A percentile compares a stretch with the other conserved stretches of the same genome.
Conservation (phyloP, 495 filamentous ascomycete species). For the Tuber aestivum region DNA sequence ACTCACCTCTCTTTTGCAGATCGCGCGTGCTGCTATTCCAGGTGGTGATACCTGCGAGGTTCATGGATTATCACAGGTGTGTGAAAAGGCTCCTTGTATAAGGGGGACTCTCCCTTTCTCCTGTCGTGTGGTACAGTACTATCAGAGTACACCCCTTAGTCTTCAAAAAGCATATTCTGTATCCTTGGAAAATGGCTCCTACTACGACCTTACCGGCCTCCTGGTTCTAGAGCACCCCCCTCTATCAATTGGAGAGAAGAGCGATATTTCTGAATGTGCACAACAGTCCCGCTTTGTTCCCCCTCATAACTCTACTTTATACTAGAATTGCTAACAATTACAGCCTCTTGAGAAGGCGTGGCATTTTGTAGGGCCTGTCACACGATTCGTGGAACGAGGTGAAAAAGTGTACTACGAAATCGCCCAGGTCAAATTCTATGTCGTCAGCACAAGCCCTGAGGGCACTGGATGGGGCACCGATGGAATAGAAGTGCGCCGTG, state of each 20-base stretch:
- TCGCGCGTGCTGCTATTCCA: background rate
- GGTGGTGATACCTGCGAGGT: background rate
- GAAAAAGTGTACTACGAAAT: slow-evolving; percentile 53
- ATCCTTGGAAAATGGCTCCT: background rate
- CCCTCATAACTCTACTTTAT: background rate
- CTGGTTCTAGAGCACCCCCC: slow-evolving; percentile 45
- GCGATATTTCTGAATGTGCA: slow-evolving; percentile 53
- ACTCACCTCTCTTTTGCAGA: background rate
- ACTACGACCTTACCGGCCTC: slow-evolving; percentile 46
- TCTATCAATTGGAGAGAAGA: slow-evolving; percentile 51
- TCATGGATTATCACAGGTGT: background rate
- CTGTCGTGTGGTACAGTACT: background rate
- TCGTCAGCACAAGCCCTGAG: slow-evolving; percentile 44
- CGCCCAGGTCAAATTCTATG: slow-evolving; percentile 50
- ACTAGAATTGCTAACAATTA: slow-evolving; percentile 28
- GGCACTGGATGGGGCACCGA: slow-evolving; percentile 42
- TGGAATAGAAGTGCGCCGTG: slow-evolving; percentile 46
- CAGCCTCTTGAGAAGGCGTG: slow-evolving; percentile 47
- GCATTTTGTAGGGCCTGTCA: slow-evolving; percentile 59
- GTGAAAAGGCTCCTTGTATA: background rate
- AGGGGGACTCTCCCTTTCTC: background rate
- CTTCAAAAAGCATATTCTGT: background rate
- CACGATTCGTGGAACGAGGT: slow-evolving; percentile 48
- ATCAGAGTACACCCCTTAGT: background rate
- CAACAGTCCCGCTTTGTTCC: background rate